Evolutionary conservation across 2,329 filamentous ascomycete genomes (phyloP).

Genomic region (Purpureocillium takamizusanense): DNA sequence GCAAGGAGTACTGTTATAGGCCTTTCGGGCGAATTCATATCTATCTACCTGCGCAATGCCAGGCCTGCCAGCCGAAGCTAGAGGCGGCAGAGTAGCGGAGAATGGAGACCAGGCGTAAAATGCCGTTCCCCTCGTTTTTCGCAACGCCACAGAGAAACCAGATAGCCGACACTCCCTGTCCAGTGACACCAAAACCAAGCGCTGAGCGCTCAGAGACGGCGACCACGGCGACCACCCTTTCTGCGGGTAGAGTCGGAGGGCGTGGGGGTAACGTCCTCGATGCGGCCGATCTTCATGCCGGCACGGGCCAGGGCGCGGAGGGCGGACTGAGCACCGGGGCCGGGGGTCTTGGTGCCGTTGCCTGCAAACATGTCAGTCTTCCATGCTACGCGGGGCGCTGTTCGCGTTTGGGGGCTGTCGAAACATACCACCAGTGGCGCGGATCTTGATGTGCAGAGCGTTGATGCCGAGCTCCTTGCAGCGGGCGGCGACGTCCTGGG

Average conservation of each 20-base stretch:
- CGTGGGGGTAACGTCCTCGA: constrained; percentile 98
- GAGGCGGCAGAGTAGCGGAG: constrained; percentile 36
- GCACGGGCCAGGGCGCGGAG: constrained; percentile 98
- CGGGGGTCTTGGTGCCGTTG: constrained; percentile 99
- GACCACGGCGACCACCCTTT: constrained; percentile 99
- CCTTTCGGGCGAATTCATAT: constrained; percentile 35
- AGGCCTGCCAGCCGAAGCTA: constrained; percentile 8
- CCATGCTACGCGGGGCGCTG: background rate
- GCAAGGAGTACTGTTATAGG: constrained; percentile 27
- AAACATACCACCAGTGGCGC: constrained; percentile 85
- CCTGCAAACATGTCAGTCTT: constrained; percentile 33
- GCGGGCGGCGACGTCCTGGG: constrained; percentile 91
- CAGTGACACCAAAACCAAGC: constrained; percentile 17
- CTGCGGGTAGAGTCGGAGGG: constrained; percentile 98
- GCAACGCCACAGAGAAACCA: constrained; percentile 55
- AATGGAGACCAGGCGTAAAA: constrained; percentile 54
- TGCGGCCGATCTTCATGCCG: constrained; percentile 99
- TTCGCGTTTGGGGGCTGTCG: background rate
- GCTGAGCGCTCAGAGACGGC: constrained; percentile 72
- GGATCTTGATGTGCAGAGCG: constrained; percentile 99
- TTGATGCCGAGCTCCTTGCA: constrained; percentile 67
- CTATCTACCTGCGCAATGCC: constrained; percentile 25
- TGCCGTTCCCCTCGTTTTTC: constrained; percentile 69
- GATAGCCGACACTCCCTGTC: constrained; percentile 30
- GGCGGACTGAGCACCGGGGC: constrained; percentile 96